Evolutionary conservation across 2,329 filamentous ascomycete species (phyloP), one percentile per base, ranked within the genome.

Genomic region (Berkeleyomyces basicola): DNA sequence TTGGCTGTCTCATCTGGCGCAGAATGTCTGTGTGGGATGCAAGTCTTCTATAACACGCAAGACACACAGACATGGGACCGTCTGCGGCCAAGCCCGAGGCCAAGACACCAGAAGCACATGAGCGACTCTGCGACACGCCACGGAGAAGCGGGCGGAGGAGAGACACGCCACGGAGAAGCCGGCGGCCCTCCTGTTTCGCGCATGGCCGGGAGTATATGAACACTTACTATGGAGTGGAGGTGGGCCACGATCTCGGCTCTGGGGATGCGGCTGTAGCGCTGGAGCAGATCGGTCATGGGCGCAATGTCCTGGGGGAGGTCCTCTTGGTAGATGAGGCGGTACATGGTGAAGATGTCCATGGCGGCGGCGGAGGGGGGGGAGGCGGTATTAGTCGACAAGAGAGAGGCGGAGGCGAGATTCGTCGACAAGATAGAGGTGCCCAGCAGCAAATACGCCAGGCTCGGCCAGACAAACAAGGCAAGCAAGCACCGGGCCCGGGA

Each of bases 201-300:
- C 2, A 23, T 23, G 23, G 23, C 23, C 23, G 6, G 33, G 6
- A 49, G 10, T 7, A 2, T 47, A 37, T 3, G 16, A 57, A 44
- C 46, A 65, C 65, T 63, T 61, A 66, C 65, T 39, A 66, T 66
- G 7, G 39, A 55, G 47, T 66, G n/a, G 9, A 68, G 16, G 60
- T 70, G 58, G 63, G 68, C 23, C 57, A 75, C 71, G 7, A 76
- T 65, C 7, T 75, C 69, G 6, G 67, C 66, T 7, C 67, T 66
- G 2, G 73, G 69, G 23, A 76, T 72, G 59, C 69, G 68, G 67
- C 74, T 75, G 66, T 76, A 76, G 0, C 68, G 67, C 51, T 72
- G 67, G 40, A 76, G 72, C 43, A 76, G 68, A 39, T 71, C 68
- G 61, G 70, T 70, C 40, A 72, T 69, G 11, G 72, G 70, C 36